Evolutionary conservation across 2,329 filamentous ascomycete genomes (phyloP), one percentile per base, ranked within the genome.

Genomic region (Aspergillus sp.): DNA sequence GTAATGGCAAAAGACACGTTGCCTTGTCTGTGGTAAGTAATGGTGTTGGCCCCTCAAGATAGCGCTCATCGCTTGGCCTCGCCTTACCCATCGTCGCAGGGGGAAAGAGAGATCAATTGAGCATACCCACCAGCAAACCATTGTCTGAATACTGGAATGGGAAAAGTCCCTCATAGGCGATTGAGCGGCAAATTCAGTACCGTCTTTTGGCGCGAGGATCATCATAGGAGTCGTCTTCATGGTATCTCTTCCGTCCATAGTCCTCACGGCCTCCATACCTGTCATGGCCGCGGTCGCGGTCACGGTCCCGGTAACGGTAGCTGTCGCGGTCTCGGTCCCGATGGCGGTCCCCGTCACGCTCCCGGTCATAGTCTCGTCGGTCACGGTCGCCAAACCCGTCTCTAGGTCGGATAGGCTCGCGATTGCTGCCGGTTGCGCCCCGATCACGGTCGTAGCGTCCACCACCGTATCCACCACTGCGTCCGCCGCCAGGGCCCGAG

Each of bases 181-280:
- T 50, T 35, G 26, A 38, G 45, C 49, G 42, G 26, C 42, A 40
- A 33, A 41, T 41, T 71, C 73, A 85, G 68, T 85, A 86, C 66
- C 83, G 77, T 66, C 83, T 77, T 67, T 82, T 79, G 62, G 76
- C 78, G 61, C 83, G 79, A 47, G 79, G 77, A 72, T 96, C 92
- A 67, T 96, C 90, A 74, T 92, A 87, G 60, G 83, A 82, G 68
- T 86, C 85, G 66, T 87, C 88, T 48, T 95, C 91, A 72, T 88
- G 90, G 48, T 85, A 80, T 68, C 86, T 83, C 66, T 79, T 89
- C 82, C 68, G 83, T 73, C 72, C 75, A 53, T 80, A 76, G 47
- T 81, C 81, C 60, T 83, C 79, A 46, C 79, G 75, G 58, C 76
- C 73, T 52, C 68, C 69, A 45, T 77, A 75, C 54, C 74, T 70